Percentiles rank a stretch among this genome's conserved stretches.
Evolutionary conservation across 495 filamentous ascomycete species (phyloP).

Genomic region (Tuber umbilicatum): DNA sequence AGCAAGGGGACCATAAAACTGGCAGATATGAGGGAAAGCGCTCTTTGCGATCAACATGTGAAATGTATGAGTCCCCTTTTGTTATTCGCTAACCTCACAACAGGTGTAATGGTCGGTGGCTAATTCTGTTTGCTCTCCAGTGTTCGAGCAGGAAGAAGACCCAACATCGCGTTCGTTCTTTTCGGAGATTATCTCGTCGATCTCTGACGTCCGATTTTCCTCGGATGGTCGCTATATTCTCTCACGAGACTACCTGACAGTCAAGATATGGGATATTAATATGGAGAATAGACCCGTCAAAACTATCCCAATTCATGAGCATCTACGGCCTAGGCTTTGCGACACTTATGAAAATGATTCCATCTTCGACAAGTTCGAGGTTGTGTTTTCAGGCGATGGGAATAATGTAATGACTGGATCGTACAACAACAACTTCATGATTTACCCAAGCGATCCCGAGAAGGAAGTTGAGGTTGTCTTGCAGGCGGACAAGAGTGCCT

Average conservation of each 20-base stretch:
- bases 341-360: constrained; percentile 99
- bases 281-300: constrained; percentile 97
- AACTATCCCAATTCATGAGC: constrained; percentile 97
- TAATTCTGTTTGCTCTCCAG: constrained; percentile 47
- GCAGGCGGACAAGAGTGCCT: constrained; percentile 96
- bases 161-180: constrained; percentile 98
- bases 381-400: constrained; percentile 95
- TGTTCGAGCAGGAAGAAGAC: constrained; percentile 98
- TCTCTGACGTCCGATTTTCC: constrained; percentile 96
- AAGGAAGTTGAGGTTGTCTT: constrained; percentile 96
- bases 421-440: constrained; percentile 99
- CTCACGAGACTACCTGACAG: constrained; percentile 93
- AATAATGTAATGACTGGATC: constrained; percentile 99
- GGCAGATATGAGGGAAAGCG: constrained; percentile 94
- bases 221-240: constrained; percentile 94
- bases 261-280: constrained; percentile 99
- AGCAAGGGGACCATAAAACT: constrained; percentile 99
- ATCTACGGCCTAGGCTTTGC: constrained; percentile 86
- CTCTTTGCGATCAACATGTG: constrained; percentile 87
- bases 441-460: constrained; percentile 91
- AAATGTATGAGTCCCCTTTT: constrained; percentile 61
- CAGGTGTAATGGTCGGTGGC: constrained; percentile 14
- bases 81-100: not conserved
- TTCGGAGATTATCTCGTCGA: constrained; percentile 98
- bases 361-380: constrained; percentile 99